Conservation (phyloP, 768 basidiomycete species). For the Termitomyces sp. region DNA sequence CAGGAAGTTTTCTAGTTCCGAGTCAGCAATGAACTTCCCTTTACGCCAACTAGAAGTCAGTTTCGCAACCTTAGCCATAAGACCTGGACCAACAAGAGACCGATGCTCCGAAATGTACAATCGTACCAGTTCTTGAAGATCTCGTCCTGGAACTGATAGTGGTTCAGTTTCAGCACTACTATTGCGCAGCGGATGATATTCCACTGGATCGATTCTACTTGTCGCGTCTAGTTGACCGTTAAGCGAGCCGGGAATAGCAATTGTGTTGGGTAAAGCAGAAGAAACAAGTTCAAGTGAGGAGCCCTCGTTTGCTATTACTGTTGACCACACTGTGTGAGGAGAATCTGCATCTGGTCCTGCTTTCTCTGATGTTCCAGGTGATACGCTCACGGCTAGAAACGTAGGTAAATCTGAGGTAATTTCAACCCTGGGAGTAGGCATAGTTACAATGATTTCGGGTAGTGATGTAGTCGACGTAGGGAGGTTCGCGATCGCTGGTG, state of each 20-base stretch:
- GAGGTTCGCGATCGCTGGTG: background rate
- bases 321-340: background rate
- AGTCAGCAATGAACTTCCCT: background rate
- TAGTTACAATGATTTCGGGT: background rate
- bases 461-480: background rate
- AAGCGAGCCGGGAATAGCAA: background rate
- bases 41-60: background rate
- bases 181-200: background rate
- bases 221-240: background rate
- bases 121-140: background rate
- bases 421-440: background rate
- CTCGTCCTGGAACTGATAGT: background rate
- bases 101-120: background rate
- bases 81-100: background rate
- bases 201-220: background rate
- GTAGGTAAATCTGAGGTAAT: background rate
- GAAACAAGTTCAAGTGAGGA: background rate
- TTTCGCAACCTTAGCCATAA: background rate
- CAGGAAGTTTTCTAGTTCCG: background rate
- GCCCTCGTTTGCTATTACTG: background rate
- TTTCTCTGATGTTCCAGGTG: background rate
- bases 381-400: background rate
- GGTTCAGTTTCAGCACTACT: background rate
- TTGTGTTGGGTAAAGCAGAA: background rate
- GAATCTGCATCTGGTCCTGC: background rate